Evolutionary conservation across 2,329 filamentous ascomycete genomes (phyloP).

Genomic region (Diaporthe sp.): DNA sequence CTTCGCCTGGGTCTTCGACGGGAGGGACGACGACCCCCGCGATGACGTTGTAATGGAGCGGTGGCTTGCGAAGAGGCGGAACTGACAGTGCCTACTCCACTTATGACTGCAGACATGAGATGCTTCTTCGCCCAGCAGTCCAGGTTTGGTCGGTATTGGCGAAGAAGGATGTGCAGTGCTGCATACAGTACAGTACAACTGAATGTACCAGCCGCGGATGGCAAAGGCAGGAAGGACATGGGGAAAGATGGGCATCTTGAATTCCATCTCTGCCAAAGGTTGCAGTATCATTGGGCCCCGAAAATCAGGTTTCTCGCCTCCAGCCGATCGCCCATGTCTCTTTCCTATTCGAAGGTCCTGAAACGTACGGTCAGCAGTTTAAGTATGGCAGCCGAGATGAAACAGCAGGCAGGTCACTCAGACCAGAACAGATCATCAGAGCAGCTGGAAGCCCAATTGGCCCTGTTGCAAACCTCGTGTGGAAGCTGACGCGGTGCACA

Average conservation of each 20-base stretch:
- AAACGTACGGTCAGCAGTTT: constrained; percentile 38
- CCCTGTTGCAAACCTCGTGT: constrained; percentile 5
- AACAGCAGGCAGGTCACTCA: constrained; percentile 30
- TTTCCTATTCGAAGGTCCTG: constrained; percentile 38
- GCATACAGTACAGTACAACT: background rate
- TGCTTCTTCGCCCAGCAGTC: background rate
- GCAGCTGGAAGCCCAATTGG: constrained; percentile 15
- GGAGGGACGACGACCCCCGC: constrained; percentile 32
- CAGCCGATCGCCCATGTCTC: constrained; percentile 15
- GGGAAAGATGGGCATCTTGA: constrained; percentile 18
- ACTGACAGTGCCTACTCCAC: constrained; percentile 21
- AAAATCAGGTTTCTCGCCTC: constrained; percentile 34
- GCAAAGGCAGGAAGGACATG: background rate
- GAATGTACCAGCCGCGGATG: background rate
- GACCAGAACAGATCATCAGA: constrained; percentile 22
- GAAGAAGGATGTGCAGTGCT: background rate
- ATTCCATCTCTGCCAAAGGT: constrained; percentile 19
- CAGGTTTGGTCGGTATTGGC: background rate
- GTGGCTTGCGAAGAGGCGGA: constrained; percentile 17
- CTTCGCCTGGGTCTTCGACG: background rate
- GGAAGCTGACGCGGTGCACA: constrained; percentile 27
- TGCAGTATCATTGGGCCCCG: constrained; percentile 18
- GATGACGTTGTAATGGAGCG: constrained; percentile 34
- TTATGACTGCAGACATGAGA: constrained; percentile 13
- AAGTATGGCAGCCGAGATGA: constrained; percentile 39